phyloP scores from a whole-genome alignment of 306 rosid genomes.

The Quercus rubra region DNA sequence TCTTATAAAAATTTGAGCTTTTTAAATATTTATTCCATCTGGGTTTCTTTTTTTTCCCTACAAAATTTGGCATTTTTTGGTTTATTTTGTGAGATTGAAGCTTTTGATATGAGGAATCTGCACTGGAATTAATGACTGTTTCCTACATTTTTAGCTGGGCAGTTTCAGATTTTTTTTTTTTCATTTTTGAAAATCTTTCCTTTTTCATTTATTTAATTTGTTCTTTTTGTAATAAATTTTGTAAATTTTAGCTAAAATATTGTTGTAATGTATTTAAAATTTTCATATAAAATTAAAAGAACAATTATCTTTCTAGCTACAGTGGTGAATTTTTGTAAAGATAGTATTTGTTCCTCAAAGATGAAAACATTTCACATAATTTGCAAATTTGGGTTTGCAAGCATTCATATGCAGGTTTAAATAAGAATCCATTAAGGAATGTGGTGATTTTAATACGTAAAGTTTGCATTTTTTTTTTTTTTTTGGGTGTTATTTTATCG shows the following conservation, averaged over 20 bases:
- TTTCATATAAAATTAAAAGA: background rate
- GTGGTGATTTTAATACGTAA: background rate
- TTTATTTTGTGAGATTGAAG: too few species aligned
- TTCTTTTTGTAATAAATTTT: background rate
- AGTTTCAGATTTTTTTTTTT: background rate
- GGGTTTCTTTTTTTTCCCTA: too few species aligned
- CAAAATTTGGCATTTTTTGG: too few species aligned
- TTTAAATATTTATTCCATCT: too few species aligned
- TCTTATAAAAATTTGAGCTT: too few species aligned
- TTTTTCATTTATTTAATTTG: background rate
- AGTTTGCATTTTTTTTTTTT: too few species aligned
- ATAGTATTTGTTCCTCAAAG: conserved; percentile 11
- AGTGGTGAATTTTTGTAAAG: background rate
- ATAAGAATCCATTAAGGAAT: background rate
- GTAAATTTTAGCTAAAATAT: too few species aligned
- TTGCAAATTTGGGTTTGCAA: conserved; percentile 19
- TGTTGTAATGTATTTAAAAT: too few species aligned
- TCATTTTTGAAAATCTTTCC: background rate
- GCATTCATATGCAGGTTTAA: conserved; percentile 22
- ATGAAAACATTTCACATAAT: background rate
- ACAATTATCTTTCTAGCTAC: background rate
- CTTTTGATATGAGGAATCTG: too few species aligned
- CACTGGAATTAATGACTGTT: too few species aligned
- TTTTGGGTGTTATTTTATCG: too few species aligned
- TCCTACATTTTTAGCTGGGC: too few species aligned